phyloP scores from a whole-genome alignment of 169 alveolate genomes.

The Plasmodium gaboni region DNA sequence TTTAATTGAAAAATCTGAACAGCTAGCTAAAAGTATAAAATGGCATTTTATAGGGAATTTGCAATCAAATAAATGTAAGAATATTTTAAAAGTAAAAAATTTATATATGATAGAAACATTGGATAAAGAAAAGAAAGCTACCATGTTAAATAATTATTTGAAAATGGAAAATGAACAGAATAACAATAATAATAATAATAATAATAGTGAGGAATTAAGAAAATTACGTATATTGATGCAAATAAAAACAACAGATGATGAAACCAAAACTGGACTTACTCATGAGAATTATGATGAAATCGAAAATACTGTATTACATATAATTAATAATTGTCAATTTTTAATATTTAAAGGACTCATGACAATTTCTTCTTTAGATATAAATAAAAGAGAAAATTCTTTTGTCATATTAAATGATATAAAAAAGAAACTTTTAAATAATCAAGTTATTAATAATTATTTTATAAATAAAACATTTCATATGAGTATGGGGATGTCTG shows the following conservation, averaged over 20 bases:
- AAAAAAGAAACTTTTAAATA: slow-evolving; percentile 79
- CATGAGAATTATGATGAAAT: slow-evolving; percentile 79
- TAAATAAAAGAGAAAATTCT: slow-evolving; percentile 38
- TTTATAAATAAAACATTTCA: slow-evolving; percentile 76
- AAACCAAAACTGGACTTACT: slow-evolving; percentile 89
- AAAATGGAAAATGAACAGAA: slow-evolving; percentile 38
- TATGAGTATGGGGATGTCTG: slow-evolving; percentile 95
- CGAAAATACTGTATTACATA: slow-evolving; percentile 80
- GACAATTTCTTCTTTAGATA: slow-evolving; percentile 92
- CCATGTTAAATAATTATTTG: slow-evolving; percentile 82
- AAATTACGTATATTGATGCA: slow-evolving; percentile 83
- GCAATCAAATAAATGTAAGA: slow-evolving; percentile 93
- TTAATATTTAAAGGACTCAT: slow-evolving; percentile 93
- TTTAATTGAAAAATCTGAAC: slow-evolving; percentile 88
- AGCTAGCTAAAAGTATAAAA: slow-evolving; percentile 90
- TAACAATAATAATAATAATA: neutral
- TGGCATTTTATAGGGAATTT: slow-evolving; percentile 97
- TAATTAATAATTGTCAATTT: slow-evolving; percentile 83
- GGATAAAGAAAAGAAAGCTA: slow-evolving; percentile 92
- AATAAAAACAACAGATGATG: slow-evolving; percentile 91
- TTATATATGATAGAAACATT: slow-evolving; percentile 91
- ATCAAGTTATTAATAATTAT: slow-evolving; percentile 77
- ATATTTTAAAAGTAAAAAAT: slow-evolving; percentile 87
- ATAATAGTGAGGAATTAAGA: slow-evolving; percentile 26
- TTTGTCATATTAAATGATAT: slow-evolving; percentile 84